These are phyloP conservation scores for Cubamyces sp. DNA, from an alignment of 768 basidiomycete genomes.

Conservation along the genomic window DNA sequence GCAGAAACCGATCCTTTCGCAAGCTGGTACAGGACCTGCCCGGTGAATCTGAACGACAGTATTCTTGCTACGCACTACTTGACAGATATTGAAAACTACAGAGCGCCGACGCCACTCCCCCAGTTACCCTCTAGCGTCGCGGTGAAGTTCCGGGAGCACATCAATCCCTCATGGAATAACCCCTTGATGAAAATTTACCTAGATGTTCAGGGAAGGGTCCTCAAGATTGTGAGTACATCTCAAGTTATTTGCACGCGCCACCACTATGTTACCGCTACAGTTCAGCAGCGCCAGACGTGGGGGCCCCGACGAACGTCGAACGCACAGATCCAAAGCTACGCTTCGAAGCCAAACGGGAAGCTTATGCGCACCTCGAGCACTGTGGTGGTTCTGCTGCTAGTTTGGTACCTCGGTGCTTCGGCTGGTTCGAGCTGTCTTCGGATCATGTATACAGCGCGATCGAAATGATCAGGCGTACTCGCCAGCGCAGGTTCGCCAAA, in stretches of 20 bases:
- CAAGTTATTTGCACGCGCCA: not conserved
- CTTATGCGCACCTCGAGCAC: constrained; percentile 23
- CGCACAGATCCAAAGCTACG: not conserved
- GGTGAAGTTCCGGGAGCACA: constrained; percentile 1
- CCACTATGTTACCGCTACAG: not conserved
- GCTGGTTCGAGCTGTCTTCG: constrained; percentile 26
- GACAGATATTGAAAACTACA: not conserved
- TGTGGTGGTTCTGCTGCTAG: constrained; percentile 18
- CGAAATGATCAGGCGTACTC: not conserved
- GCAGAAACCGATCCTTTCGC: not conserved
- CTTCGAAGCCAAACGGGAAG: constrained; percentile 15
- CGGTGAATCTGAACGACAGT: not conserved
- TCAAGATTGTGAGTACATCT: constrained; percentile 3
- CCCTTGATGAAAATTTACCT: not conserved
- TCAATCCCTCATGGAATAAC: not conserved
- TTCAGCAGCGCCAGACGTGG: too few species aligned
- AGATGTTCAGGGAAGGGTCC: not conserved
- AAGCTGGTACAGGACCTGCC: not conserved
- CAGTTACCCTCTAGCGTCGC: not conserved
- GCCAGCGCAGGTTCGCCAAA: constrained; percentile 6
- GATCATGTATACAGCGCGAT: not conserved
- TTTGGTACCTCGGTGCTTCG: constrained; percentile 23
- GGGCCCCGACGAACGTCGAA: too few species aligned
- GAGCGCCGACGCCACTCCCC: not conserved
- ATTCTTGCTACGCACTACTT: too few species aligned